Conservation (phyloP, 2,329 filamentous ascomycete species). For the Periconia digitata region DNA sequence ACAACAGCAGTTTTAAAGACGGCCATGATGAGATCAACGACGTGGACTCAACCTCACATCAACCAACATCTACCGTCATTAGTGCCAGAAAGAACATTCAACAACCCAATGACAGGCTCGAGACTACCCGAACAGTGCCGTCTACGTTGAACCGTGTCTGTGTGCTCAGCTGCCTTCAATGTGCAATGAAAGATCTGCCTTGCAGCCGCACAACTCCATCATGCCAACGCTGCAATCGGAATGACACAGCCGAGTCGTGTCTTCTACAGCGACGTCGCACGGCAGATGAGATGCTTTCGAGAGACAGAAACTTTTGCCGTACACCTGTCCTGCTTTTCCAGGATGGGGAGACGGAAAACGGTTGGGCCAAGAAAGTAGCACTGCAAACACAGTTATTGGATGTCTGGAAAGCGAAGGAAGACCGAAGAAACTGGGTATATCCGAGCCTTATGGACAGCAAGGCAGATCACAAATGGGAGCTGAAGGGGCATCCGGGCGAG, state of each 20-base stretch:
- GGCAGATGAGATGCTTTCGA: slow-evolving; percentile 10
- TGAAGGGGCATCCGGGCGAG: slow-evolving; percentile 10
- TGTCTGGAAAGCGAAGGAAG: slow-evolving; percentile 14
- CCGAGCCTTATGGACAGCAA: slow-evolving; percentile 10
- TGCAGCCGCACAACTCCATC: slow-evolving; percentile 31
- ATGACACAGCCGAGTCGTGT: slow-evolving; percentile 17
- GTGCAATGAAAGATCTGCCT: slow-evolving; percentile 23
- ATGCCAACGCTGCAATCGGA: slow-evolving; percentile 31
- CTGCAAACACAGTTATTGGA: slow-evolving; percentile 9
- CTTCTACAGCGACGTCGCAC: slow-evolving; percentile 25
- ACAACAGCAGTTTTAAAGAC: neutral
- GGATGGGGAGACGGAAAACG: slow-evolving; percentile 13
- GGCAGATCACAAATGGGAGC: neutral
- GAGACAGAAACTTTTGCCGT: neutral
- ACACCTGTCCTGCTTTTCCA: slow-evolving; percentile 22
- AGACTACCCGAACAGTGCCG: neutral
- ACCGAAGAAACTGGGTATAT: slow-evolving; percentile 30
- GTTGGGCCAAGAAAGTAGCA: slow-evolving; percentile 18
- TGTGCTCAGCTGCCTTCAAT: slow-evolving; percentile 35
- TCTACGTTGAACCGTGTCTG: slow-evolving; percentile 14
- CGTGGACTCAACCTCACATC: neutral
- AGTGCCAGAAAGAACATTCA: neutral
- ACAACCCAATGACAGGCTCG: neutral
- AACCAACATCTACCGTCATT: neutral
- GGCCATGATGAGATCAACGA: neutral